phyloP scores from a whole-genome alignment of 805 yeast genomes.

The Candida nonsorbophila region DNA sequence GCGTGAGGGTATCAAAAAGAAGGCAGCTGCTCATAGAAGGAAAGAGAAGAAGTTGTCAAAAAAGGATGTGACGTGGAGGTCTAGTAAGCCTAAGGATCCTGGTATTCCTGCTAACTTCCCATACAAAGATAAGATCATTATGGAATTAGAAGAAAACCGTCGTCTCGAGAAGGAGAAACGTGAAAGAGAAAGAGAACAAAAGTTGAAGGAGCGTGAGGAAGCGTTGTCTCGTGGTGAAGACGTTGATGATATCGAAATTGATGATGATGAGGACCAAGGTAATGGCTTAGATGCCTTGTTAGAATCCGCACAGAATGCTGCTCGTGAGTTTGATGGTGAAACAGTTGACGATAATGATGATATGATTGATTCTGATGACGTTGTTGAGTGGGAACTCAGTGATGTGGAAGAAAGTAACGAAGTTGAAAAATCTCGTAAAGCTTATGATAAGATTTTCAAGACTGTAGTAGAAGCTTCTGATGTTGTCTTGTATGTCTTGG shows the following conservation, averaged over 20 bases:
- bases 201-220: slow-evolving; percentile 41
- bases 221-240: slow-evolving; percentile 34
- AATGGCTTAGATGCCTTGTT: slow-evolving; percentile 76
- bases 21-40: slow-evolving; percentile 86
- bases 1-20: slow-evolving; percentile 95
- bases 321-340: slow-evolving; percentile 65
- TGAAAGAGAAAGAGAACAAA: slow-evolving; percentile 44
- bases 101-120: slow-evolving; percentile 96
- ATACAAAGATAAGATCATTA: slow-evolving; percentile 77
- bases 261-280: slow-evolving; percentile 31
- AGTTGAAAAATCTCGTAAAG: slow-evolving; percentile 74
- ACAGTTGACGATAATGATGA: slow-evolving; percentile 28
- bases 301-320: slow-evolving; percentile 88
- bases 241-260: slow-evolving; percentile 30
- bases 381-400: slow-evolving; percentile 39
- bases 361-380: slow-evolving; percentile 26
- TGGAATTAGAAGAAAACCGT: slow-evolving; percentile 63
- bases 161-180: slow-evolving; percentile 51
- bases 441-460: slow-evolving; percentile 91
- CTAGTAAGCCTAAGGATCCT: slow-evolving; percentile 77
- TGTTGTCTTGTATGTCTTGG: slow-evolving; percentile 87
- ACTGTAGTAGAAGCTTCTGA: slow-evolving; percentile 90
- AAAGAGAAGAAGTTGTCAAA: slow-evolving; percentile 79
- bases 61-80: slow-evolving; percentile 92
- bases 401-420: slow-evolving; percentile 42